phyloP scores from a whole-genome alignment of 306 rosid species.

The Lupinus albus region DNA sequence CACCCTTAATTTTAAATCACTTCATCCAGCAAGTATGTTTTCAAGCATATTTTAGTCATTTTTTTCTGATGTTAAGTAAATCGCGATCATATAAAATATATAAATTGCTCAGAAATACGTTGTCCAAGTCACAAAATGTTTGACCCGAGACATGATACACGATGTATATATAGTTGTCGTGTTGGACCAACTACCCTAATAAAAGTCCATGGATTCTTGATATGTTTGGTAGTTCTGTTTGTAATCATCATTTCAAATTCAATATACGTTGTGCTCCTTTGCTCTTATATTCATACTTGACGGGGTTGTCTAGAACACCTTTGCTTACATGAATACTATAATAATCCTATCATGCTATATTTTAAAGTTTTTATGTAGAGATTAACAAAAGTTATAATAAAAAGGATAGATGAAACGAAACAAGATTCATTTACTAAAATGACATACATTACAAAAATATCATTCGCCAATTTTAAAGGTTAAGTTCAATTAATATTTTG shows the following conservation, averaged over 20 bases:
- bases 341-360: background rate
- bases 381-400: too few species aligned
- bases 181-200: slow-evolving; percentile 38
- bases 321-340: background rate
- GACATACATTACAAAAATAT: too few species aligned
- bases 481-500: too few species aligned
- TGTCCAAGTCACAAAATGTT: slow-evolving; percentile 34
- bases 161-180: slow-evolving; percentile 35
- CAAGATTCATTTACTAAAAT: too few species aligned
- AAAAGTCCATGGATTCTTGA: background rate
- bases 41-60: background rate
- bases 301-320: background rate
- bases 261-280: background rate
- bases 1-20: background rate
- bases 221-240: slow-evolving; percentile 3
- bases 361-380: too few species aligned
- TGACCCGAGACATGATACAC: background rate
- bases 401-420: too few species aligned
- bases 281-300: background rate
- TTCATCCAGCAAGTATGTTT: background rate
- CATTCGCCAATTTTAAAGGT: too few species aligned
- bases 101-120: slow-evolving; percentile 12
- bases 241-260: slow-evolving; percentile 36
- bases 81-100: background rate
- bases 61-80: slow-evolving; percentile 10